These are phyloP conservation scores for Senna tora DNA, from an alignment of 306 rosid species.

Conservation along the genomic window DNA sequence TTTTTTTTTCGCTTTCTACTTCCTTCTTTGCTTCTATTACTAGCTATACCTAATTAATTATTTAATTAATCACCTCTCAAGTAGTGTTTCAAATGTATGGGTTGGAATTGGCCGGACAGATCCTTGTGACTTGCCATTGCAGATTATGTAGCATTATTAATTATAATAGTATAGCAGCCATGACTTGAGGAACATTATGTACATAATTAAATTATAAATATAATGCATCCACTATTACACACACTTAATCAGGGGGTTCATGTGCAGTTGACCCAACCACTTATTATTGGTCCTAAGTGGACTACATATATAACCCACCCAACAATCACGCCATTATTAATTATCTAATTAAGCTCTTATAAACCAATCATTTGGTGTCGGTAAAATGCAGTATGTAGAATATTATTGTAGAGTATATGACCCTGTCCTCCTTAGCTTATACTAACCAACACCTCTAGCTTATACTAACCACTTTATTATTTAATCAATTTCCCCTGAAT, in stretches of 20 bases:
- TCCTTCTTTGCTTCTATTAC: not conserved
- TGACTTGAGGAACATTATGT: not conserved
- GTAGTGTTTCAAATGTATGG: no score
- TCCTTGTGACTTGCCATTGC: constrained; percentile 27
- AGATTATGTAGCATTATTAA: constrained; percentile 31
- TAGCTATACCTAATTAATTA: not conserved
- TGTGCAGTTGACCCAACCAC: constrained; percentile 68
- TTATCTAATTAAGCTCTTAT: not conserved
- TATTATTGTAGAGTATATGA: not conserved
- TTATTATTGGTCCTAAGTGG: constrained; percentile 36
- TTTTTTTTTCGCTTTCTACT: constrained; percentile 31
- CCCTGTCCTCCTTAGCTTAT: not conserved
- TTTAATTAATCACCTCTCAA: constrained; percentile 8
- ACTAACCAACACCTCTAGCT: no score
- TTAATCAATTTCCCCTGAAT: no score
- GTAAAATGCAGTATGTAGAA: constrained; percentile 15
- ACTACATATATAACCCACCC: constrained; percentile 45
- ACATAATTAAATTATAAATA: constrained; percentile 24
- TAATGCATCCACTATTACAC: constrained; percentile 9
- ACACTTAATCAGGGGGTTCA: constrained; percentile 45
- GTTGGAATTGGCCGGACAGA: no score
- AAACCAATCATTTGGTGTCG: constrained; percentile 45
- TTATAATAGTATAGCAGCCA: not conserved
- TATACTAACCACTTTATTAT: not conserved
- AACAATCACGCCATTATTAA: constrained; percentile 47